Base-by-base conservation (phyloP, 192 early-diverging fungal species). In the Linnemannia hyalina region DNA sequence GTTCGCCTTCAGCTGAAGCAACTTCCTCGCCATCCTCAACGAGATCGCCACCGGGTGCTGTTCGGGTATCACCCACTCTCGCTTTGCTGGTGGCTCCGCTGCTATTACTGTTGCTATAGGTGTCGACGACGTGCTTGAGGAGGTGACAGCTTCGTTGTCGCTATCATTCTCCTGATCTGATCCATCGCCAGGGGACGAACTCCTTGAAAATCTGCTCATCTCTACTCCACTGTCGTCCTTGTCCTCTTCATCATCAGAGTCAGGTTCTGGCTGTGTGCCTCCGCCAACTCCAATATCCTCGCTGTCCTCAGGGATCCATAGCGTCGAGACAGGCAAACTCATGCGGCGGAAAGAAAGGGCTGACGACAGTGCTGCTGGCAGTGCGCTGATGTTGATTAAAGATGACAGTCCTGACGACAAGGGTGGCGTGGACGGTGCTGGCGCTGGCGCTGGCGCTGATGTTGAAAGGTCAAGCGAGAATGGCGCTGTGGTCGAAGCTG, bases 221-320 rank as follows among this genome's bases (percentile, higher is more conserved):
- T 63, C 60, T 32, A 63, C 60, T 5, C 35, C 47, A 44, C 44
- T 41, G 46, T 75, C 42, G 0, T 35, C 74, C 4, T 76, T 18
- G 7, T 1, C n/a, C 47, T 82, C 75, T 0, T 41, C 36, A 26
- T 68, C 72, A 36, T 79, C 77, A n/a, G 23, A 32, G 6, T 85
- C 83, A 1, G 71, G 74, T 7, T 76, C 77, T 16, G 81, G 81
- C 6, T 69, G 76, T 3, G 81, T 68, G 0, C 81, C 81, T 6
- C 60, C 81, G n/a, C 81, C 81, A 7, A 83, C 75, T 3, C 76
- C 81, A 83, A 77, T 78, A n/a, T 80, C 83, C 47, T 68, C 70
- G 29, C 70, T 77, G 57, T 76, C 83, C 60, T 68, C 69, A 3
- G 83, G 78, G 40, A 80, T 77, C 75, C 74, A 80, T 2, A 85